phyloP scores from a whole-genome alignment of 495 filamentous ascomycete species.

The Xylaria longipes region DNA sequence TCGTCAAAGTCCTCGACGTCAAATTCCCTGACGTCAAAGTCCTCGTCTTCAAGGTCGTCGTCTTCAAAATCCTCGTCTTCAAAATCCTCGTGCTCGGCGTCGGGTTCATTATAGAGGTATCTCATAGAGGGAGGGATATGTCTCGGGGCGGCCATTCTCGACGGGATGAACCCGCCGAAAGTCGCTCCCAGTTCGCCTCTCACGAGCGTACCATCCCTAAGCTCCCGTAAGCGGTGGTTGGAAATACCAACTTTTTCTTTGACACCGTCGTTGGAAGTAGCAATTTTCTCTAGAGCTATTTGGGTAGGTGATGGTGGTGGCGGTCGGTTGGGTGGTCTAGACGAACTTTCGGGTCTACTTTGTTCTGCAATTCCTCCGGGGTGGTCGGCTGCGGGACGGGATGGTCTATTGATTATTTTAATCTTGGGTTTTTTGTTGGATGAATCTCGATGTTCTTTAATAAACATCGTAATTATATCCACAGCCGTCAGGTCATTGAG shows the following conservation, averaged over 20 bases:
- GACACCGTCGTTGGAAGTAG: too few species aligned
- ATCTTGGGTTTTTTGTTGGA: neutral
- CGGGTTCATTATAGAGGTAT: neutral
- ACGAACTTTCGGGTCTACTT: neutral
- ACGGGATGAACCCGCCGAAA: slow-evolving; percentile 11
- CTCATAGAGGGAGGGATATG: neutral
- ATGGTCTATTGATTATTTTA: neutral
- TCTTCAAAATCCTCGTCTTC: neutral
- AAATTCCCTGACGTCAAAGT: neutral
- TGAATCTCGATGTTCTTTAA: neutral
- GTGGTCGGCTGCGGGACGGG: neutral
- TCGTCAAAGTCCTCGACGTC: neutral
- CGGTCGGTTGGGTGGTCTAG: neutral
- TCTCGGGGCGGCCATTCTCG: neutral
- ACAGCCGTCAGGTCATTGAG: neutral
- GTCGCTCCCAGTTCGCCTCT: slow-evolving; percentile 10
- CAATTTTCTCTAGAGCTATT: too few species aligned
- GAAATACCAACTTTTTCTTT: slow-evolving; percentile 1
- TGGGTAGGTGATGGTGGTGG: neutral
- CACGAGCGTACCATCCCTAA: slow-evolving; percentile 11
- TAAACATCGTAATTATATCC: neutral
- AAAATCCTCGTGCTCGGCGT: neutral
- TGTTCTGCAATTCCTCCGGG: neutral
- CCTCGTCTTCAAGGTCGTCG: neutral
- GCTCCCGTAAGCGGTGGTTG: neutral